These are phyloP conservation scores for Leucosporidium yakuticum DNA, from an alignment of 768 basidiomycete species.

Conservation along the genomic window DNA sequence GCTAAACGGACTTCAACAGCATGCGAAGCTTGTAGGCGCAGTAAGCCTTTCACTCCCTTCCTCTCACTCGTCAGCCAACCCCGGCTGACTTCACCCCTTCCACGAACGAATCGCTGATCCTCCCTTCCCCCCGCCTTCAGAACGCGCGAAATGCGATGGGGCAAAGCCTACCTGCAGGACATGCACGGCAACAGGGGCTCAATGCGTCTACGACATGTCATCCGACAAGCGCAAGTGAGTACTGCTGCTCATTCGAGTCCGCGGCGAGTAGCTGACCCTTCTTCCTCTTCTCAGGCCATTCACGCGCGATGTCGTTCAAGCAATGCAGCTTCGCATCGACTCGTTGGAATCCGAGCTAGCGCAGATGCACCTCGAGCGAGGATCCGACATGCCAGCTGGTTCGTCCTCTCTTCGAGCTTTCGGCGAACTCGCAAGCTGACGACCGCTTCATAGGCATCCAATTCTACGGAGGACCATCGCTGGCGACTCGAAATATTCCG, in stretches of 20 bases:
- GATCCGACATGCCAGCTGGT: too few species aligned
- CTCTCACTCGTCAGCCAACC: too few species aligned
- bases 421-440: not conserved
- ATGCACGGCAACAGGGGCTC: not conserved
- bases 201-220: not conserved
- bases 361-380: not conserved
- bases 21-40: too few species aligned
- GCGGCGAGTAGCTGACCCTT: not conserved
- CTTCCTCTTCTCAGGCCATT: not conserved
- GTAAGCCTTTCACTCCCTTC: too few species aligned
- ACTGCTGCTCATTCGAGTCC: not conserved
- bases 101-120: too few species aligned
- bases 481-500: not conserved
- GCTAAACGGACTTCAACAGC: too few species aligned
- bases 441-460: not conserved
- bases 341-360: constrained; percentile 27
- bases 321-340: constrained; percentile 33
- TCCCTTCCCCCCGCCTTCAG: not conserved
- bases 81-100: too few species aligned
- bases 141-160: constrained; percentile 7
- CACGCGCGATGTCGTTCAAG: constrained; percentile 2
- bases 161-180: not conserved
- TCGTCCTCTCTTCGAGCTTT: not conserved
- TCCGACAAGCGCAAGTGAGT: constrained; percentile 8
- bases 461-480: not conserved